Evolutionary conservation across 208 protist species (phyloP).

Genomic region (Blechomonas ayalai): DNA sequence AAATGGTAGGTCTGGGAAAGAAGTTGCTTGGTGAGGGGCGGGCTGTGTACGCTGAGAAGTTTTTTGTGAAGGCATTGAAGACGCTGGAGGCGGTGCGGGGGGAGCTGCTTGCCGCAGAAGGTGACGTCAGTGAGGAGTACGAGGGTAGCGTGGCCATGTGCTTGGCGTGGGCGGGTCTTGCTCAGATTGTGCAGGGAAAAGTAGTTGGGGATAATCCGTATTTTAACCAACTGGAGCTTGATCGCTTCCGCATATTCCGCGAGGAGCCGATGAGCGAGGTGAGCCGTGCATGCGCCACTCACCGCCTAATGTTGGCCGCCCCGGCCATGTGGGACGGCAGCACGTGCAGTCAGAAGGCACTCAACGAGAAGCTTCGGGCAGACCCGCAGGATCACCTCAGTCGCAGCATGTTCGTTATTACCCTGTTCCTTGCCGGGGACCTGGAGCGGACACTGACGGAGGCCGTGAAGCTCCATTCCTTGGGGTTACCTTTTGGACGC

Average conservation of each 20-base stretch:
- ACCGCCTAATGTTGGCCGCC: constrained; percentile 27
- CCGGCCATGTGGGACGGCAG: constrained; percentile 37
- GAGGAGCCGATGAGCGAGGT: constrained; percentile 48
- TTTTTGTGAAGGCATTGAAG: constrained; percentile 61
- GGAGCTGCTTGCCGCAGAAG: constrained; percentile 15
- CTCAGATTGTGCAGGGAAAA: constrained; percentile 58
- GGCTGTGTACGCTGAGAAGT: constrained; percentile 70
- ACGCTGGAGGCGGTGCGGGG: constrained; percentile 46
- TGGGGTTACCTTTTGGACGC: constrained; percentile 36
- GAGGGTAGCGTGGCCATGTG: constrained; percentile 52
- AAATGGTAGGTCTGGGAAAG: constrained; percentile 54
- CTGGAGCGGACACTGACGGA: constrained; percentile 82
- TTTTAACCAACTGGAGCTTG: constrained; percentile 22
- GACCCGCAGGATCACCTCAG: constrained; percentile 26
- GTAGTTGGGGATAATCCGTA: constrained; percentile 14
- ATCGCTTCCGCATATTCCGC: constrained; percentile 15
- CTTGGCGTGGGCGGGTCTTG: constrained; percentile 54
- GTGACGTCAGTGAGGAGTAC: constrained; percentile 19
- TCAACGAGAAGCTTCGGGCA: constrained; percentile 19
- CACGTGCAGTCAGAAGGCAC: constrained; percentile 43
- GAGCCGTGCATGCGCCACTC: constrained; percentile 26
- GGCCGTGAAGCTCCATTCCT: constrained; percentile 59
- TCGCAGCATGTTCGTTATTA: constrained; percentile 68
- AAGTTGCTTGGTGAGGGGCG: constrained; percentile 44
- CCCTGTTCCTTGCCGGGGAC: constrained; percentile 71